Base-by-base conservation (phyloP, 768 basidiomycete species). In the Mrakia frigida region DNA sequence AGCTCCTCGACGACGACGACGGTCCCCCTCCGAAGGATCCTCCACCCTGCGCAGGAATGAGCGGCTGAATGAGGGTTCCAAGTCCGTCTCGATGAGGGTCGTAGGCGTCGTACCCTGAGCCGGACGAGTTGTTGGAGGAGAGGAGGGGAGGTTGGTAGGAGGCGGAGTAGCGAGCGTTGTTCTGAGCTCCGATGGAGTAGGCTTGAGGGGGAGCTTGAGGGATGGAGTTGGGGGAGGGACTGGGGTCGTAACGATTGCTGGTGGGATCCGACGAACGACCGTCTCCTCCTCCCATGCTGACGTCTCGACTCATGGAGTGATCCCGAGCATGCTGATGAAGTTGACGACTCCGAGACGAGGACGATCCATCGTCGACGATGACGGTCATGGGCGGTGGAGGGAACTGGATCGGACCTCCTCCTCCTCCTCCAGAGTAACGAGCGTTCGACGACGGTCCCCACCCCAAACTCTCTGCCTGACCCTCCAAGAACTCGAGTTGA, bases 401-500 rank as follows among this genome's bases (percentile, higher is more conserved):
- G 37, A 71, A 52, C 43, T 33, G 60, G 52, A 41, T 35, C 21
- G 46, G 25, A 37, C 46, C 46, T 50, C 43, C 43, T 14, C 43
- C 43, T 46, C 46, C 60, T 31, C 46, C 35, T 50, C 53, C 60
- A 56, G 60, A 33, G 11, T 53, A 60, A 31, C 67, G 25, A 31
- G n/a, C 52, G 68, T 52, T 39, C 28, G 31, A 31, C 50, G 35
- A 53, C 35, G 70, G 46, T 23, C 65, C 67, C 76, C 76, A 77
- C 1, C 72, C 72, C 14, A 77, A 37, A n/a, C n/a, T 60, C 37
- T 71, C 76, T 25, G 76, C 76, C 50, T 70, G 74, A 31, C 60
- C 76, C 37, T 78, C 77, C 33, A 78, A 53, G 72, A 59, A 74
- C 35, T 74, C 77, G 41, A 78, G 67, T 31, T 78, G 73, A 1